These are phyloP conservation scores for Tuber aestivum DNA, from an alignment of 495 filamentous ascomycete genomes.

Conservation along the genomic window DNA sequence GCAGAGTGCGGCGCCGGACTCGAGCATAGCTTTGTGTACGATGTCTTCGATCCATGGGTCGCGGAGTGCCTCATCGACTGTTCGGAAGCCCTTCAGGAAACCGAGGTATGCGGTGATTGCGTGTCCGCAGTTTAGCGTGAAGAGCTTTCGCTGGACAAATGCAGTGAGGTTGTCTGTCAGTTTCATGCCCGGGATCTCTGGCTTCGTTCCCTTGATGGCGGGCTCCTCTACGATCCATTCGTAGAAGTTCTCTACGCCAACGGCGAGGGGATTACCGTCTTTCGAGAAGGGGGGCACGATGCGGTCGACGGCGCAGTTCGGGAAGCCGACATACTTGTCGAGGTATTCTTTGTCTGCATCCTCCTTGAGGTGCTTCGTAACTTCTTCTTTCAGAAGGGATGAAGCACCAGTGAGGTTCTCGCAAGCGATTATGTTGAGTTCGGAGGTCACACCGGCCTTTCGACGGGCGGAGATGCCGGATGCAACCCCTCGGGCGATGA, in stretches of 20 bases:
- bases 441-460: conserved; percentile 62
- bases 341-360: conserved; percentile 44
- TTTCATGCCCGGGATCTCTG: conserved; percentile 77
- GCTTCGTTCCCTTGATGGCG: conserved; percentile 48
- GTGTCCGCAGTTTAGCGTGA: conserved; percentile 97
- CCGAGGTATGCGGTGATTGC: conserved; percentile 97
- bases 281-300: conserved; percentile 81
- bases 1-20: conserved; percentile 79
- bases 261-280: conserved; percentile 54
- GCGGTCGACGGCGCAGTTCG: conserved; percentile 95
- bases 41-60: conserved; percentile 61
- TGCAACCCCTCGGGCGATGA: conserved; percentile 88
- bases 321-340: conserved; percentile 55
- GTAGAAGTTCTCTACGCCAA: conserved; percentile 95
- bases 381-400: conserved; percentile 30
- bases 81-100: conserved; percentile 70
- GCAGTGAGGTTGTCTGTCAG: conserved; percentile 87
- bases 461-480: conserved; percentile 75
- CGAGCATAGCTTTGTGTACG: conserved; percentile 67
- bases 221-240: conserved; percentile 88
- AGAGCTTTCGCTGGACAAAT: conserved; percentile 98
- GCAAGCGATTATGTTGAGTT: conserved; percentile 76
- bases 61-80: conserved; percentile 75
- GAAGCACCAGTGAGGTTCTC: conserved; percentile 95
- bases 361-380: conserved; percentile 29